Base-by-base conservation (phyloP, 768 basidiomycete species). In the Trametes cubensis region DNA sequence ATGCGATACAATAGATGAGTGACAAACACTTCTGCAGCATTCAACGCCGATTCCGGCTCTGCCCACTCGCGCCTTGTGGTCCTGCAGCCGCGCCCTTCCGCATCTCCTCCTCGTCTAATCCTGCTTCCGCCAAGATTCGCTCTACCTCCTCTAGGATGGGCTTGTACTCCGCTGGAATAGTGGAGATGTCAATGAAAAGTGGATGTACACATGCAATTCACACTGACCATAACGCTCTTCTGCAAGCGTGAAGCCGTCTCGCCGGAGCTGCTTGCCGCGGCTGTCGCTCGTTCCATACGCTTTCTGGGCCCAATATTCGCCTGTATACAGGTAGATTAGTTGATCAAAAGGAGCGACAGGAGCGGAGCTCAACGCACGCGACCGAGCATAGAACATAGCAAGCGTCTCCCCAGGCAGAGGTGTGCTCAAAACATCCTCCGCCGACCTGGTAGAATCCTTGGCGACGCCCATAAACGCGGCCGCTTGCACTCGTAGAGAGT, bases 331-430 rank as follows among this genome's bases (percentile, higher is more conserved):
- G n/a, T 41, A 28, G 45, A 25, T 26, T 23, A 46, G 30, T 6
- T n/a, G 10, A n/a, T 17, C 21, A 39, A 21, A 8, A 40, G 40
- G 51, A 4, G 34, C 10, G 10, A 34, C 11, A 8, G 14, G n/a
- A 6, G 8, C 40, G 14, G 13, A 7, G 21, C 6, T 11, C 4
- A 3, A 79, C 88, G 67, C 71, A 89, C 91, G 84, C 18, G 89
- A 87, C 8, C 93, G 85, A 6, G 88, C 85, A 67, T 94, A 95
- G 72, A 95, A 95, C 74, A 81, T 80, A 0, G 92, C 87, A 8
- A 95, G 75, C 0, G 89, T 90, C 73, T 96, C 94, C 13, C 92
- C 92, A 0, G 92, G 92, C 3, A 89, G 77, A 0, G 94, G 94
- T 0, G 92, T 94, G 67, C 87, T 89, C 26, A 89, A 70, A 0